Percentiles rank a stretch among this genome's conserved stretches.
phyloP scores from a whole-genome alignment of 1,139 yeast genomes.

The Saccharomyces hybrid region DNA sequence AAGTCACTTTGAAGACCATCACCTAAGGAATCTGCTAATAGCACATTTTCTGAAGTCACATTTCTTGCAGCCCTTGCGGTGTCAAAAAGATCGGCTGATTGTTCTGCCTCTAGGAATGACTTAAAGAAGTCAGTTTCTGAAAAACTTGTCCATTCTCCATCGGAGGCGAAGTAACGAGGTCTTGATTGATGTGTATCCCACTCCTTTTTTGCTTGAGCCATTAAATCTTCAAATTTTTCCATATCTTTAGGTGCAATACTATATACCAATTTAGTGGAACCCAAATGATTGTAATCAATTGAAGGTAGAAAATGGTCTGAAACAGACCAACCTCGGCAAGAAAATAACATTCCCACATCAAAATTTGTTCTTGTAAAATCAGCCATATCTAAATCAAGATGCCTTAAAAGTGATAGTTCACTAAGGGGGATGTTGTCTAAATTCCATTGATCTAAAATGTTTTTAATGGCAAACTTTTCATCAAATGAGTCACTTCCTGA shows the following conservation, averaged over 20 bases:
- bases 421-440: constrained; percentile 54
- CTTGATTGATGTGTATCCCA: constrained; percentile 13
- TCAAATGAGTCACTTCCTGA: constrained; percentile 21
- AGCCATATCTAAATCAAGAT: constrained; percentile 37
- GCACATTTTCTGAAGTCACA: background rate
- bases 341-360: constrained; percentile 58
- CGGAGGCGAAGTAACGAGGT: constrained; percentile 6
- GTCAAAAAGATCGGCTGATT: background rate
- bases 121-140: constrained; percentile 17
- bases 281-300: constrained; percentile 60
- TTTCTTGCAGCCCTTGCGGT: background rate
- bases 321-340: constrained; percentile 63
- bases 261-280: constrained; percentile 71
- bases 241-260: constrained; percentile 66
- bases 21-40: background rate
- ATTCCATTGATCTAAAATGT: constrained; percentile 51
- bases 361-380: constrained; percentile 42
- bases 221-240: constrained; percentile 49
- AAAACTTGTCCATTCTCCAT: constrained; percentile 6
- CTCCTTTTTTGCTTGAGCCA: constrained; percentile 22
- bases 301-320: constrained; percentile 71
- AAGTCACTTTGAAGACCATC: constrained; percentile 14
- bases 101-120: constrained; percentile 16
- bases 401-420: constrained; percentile 45
- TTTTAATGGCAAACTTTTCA: constrained; percentile 8